Evolutionary conservation across 768 basidiomycete species (phyloP).

Genomic region (Cyclocybe aegerita): DNA sequence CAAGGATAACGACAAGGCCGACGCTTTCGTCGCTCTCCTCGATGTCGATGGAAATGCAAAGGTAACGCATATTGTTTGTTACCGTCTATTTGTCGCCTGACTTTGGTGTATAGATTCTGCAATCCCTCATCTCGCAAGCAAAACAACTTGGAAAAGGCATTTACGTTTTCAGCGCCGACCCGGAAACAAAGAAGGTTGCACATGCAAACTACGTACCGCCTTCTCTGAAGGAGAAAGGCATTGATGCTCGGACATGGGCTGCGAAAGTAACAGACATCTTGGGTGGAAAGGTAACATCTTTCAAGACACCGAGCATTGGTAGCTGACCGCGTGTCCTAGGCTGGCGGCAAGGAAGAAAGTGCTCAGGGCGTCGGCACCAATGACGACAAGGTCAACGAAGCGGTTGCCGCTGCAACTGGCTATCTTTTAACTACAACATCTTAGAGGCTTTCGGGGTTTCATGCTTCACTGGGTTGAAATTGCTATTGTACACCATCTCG

Average conservation of each 20-base stretch:
- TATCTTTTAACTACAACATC: conserved; percentile 14
- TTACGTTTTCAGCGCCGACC: conserved; percentile 85
- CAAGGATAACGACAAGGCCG: conserved; percentile 67
- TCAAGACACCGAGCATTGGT: conserved; percentile 4
- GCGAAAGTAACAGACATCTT: conserved; percentile 71
- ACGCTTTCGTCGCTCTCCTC: conserved; percentile 68
- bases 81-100: neutral
- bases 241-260: conserved; percentile 91
- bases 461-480: no score
- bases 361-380: conserved; percentile 81
- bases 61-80: conserved; percentile 35
- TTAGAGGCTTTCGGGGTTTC: neutral
- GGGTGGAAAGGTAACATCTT: conserved; percentile 77
- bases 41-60: conserved; percentile 86
- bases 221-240: conserved; percentile 54
- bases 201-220: conserved; percentile 83
- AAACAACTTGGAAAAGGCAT: conserved; percentile 81
- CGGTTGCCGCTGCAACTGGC: conserved; percentile 18
- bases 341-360: conserved; percentile 92
- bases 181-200: conserved; percentile 68
- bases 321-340: conserved; percentile 40
- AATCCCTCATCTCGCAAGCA: conserved; percentile 72
- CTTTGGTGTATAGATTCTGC: conserved; percentile 31
- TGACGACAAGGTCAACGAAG: conserved; percentile 18
- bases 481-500: no score